Conservation (phyloP, 179 eudicot species). For the Actinidia polygama region DNA sequence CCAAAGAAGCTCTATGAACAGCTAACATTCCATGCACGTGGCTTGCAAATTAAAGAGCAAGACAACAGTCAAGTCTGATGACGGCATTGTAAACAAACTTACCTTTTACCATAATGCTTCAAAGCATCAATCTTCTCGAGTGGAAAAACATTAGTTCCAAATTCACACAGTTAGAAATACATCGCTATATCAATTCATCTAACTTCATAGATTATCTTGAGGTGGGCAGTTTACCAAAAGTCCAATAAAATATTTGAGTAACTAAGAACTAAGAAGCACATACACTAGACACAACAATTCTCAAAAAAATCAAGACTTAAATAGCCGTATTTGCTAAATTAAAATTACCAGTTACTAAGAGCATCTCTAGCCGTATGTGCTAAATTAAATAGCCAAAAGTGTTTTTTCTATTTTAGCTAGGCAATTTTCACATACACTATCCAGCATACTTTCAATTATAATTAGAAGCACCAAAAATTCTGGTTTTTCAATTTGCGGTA, state of each 20-base stretch:
- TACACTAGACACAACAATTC: too few relatives aligned
- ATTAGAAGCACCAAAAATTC: too few relatives aligned
- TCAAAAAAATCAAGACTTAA: too few relatives aligned
- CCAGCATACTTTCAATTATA: too few relatives aligned
- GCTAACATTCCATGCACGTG: background rate
- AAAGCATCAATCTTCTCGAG: background rate
- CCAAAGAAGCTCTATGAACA: background rate
- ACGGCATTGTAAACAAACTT: background rate
- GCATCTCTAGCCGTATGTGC: too few relatives aligned
- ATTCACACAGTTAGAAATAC: background rate
- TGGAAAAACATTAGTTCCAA: background rate
- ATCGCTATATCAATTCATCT: background rate
- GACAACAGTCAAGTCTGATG: background rate
- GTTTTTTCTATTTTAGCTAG: too few relatives aligned
- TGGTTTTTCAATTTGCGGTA: too few relatives aligned
- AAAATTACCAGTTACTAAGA: too few relatives aligned
- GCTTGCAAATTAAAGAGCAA: background rate
- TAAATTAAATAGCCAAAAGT: too few relatives aligned
- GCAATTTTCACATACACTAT: too few relatives aligned
- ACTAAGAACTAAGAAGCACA: background rate
- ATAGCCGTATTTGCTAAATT: too few relatives aligned
- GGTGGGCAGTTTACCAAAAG: background rate
- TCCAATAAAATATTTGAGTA: background rate
- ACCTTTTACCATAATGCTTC: background rate
- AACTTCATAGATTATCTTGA: background rate